Evolutionary conservation across 306 rosid genomes (phyloP), one percentile per base, ranked within the genome.

Genomic region (Sicyos edulis): DNA sequence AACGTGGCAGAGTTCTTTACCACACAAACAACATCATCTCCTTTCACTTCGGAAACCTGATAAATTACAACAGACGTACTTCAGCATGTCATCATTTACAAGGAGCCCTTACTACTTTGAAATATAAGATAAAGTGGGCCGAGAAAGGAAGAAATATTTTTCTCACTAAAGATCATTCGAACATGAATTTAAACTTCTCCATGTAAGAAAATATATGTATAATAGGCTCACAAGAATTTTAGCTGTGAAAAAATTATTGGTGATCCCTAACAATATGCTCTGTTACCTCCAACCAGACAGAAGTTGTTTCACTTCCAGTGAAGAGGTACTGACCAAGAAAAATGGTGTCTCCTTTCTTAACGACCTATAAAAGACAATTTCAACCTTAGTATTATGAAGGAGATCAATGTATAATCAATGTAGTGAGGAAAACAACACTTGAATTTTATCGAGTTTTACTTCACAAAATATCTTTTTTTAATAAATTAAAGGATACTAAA

Each of bases 301-400:
- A 84, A 10, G 88, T 84, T 15, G 76, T 84, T 84, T 84, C 88
- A 74, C 83, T 84, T 60, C 88, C 88, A 4, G 88, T 81, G 24
- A 84, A 84, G 71, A 84, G 88, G 72, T 84, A 84, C 53, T 84
- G 82, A 54, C 85, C 88, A 66, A 84, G 75, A 74, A 84, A 84
- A 44, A 84, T 79, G 45, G 81, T 74, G 80, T 81, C 88, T 15
- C 85, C 88, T 60, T 76, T 54, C 70, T 81, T 75, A 73, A 84
- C 88, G 16, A 66, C 85, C 88, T 84, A 81, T 69, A 79, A 70
- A 74, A 49, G 65, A 16, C 50, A 83, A 71, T 21, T 12, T 45
- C 72, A 44, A 66, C 17, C 15, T 45, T 66, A 66, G 34, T 2
- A 45, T 20, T 44, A 45, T 6, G 54, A 66, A 32, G 70, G n/a